Evolutionary conservation across 371 early-diverging fungal genomes (phyloP).

Genomic region (Apophysomyces elegans): DNA sequence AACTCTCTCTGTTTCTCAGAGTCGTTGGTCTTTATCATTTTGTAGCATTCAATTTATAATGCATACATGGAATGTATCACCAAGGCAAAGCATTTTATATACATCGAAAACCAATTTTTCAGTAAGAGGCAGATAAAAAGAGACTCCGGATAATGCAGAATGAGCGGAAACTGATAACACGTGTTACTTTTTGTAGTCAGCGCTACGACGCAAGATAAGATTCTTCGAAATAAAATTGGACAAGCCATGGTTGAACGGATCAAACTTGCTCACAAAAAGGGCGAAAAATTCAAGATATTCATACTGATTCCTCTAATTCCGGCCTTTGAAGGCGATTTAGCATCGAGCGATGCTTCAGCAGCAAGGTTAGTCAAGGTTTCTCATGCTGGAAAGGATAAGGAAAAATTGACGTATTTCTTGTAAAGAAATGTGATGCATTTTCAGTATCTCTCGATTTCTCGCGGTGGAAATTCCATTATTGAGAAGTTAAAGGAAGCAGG

Average conservation of each 20-base stretch:
- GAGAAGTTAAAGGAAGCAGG: constrained; percentile 65
- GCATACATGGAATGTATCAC: constrained; percentile 84
- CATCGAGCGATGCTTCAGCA: constrained; percentile 74
- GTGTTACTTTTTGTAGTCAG: constrained; percentile 27
- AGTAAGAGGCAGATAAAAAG: constrained; percentile 37
- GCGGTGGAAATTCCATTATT: constrained; percentile 76
- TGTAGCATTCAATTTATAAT: constrained; percentile 77
- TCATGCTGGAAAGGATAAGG: too few relatives aligned
- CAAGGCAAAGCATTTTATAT: constrained; percentile 84
- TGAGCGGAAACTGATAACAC: not conserved
- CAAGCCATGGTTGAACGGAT: constrained; percentile 78
- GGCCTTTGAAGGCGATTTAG: constrained; percentile 86
- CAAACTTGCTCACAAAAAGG: constrained; percentile 69
- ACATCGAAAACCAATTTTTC: constrained; percentile 96
- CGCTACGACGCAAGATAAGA: constrained; percentile 41
- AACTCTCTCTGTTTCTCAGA: too few relatives aligned
- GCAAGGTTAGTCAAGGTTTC: constrained; percentile 29
- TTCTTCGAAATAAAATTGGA: constrained; percentile 34
- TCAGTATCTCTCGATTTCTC: constrained; percentile 82
- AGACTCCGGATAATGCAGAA: not conserved
- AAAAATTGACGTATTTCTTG: not conserved
- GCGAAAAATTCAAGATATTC: constrained; percentile 78
- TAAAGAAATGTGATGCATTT: constrained; percentile 77
- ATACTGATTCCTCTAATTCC: constrained; percentile 92
- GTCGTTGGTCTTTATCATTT: not conserved